Percentiles rank a stretch among this genome's conserved stretches.
These are phyloP conservation scores for Fusarium concolor DNA, from an alignment of 2,329 filamentous ascomycete genomes.

Conservation along the genomic window DNA sequence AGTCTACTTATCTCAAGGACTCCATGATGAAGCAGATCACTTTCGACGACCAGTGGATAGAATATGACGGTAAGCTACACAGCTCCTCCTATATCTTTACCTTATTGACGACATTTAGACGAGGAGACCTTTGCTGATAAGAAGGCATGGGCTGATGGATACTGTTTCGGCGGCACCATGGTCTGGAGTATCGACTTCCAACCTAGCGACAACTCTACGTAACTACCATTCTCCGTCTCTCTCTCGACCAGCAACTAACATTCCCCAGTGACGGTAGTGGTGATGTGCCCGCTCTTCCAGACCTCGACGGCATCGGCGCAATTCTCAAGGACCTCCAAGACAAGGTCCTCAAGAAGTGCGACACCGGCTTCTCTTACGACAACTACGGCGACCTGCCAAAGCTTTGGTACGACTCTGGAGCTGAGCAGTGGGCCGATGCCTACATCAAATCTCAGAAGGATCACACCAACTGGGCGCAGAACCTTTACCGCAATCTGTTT, in stretches of 20 bases:
- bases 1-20: conserved; percentile 26
- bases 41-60: conserved; percentile 44
- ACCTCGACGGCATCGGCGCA: background rate
- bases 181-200: conserved; percentile 36
- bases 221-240: no score
- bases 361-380: background rate
- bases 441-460: conserved; percentile 2
- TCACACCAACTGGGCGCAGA: background rate
- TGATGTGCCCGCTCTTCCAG: background rate
- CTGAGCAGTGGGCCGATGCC: conserved; percentile 4
- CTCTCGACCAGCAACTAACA: no score
- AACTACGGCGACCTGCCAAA: background rate
- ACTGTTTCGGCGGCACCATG: conserved; percentile 36
- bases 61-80: conserved; percentile 37
- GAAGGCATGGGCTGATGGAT: conserved; percentile 19
- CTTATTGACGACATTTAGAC: no score
- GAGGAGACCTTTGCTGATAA: conserved; percentile 40
- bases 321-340: background rate
- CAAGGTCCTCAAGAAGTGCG: background rate
- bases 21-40: conserved; percentile 30
- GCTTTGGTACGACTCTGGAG: background rate
- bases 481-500: conserved; percentile 1
- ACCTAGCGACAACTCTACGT: no score
- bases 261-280: background rate
- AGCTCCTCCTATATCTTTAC: no score